These are phyloP conservation scores for Pichia nanzhaoensis DNA, from an alignment of 805 yeast genomes.

Conservation along the genomic window DNA sequence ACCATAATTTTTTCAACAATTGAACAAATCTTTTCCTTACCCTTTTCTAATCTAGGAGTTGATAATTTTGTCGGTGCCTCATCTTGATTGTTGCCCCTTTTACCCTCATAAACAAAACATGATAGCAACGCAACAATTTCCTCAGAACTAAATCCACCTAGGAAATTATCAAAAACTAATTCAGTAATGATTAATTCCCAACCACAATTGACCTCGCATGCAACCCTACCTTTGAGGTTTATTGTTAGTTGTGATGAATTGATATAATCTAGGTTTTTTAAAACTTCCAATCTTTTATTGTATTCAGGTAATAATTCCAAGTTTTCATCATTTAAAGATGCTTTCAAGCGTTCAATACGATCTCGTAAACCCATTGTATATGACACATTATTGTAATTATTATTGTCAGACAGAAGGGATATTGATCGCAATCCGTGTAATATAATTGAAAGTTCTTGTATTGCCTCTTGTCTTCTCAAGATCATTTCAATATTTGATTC, in stretches of 20 bases:
- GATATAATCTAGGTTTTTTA: constrained; percentile 72
- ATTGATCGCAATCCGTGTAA: constrained; percentile 24
- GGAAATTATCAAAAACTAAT: constrained; percentile 79
- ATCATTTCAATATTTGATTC: constrained; percentile 33
- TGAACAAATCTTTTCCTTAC: constrained; percentile 58
- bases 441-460: constrained; percentile 18
- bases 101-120: constrained; percentile 89
- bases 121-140: constrained; percentile 94
- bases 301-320: constrained; percentile 88
- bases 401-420: constrained; percentile 10
- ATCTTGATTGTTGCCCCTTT: constrained; percentile 38
- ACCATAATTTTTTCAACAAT: constrained; percentile 58
- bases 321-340: constrained; percentile 76
- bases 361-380: constrained; percentile 39
- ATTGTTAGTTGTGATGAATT: constrained; percentile 66
- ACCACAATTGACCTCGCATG: constrained; percentile 83
- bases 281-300: constrained; percentile 76
- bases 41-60: constrained; percentile 77
- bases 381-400: constrained; percentile 30
- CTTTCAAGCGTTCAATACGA: constrained; percentile 50
- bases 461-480: constrained; percentile 32
- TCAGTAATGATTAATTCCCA: constrained; percentile 90
- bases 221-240: constrained; percentile 80
- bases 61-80: constrained; percentile 41
- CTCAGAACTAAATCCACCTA: constrained; percentile 90